phyloP scores from a whole-genome alignment of 345 rosid species.

The Boechera divaricarpa region DNA sequence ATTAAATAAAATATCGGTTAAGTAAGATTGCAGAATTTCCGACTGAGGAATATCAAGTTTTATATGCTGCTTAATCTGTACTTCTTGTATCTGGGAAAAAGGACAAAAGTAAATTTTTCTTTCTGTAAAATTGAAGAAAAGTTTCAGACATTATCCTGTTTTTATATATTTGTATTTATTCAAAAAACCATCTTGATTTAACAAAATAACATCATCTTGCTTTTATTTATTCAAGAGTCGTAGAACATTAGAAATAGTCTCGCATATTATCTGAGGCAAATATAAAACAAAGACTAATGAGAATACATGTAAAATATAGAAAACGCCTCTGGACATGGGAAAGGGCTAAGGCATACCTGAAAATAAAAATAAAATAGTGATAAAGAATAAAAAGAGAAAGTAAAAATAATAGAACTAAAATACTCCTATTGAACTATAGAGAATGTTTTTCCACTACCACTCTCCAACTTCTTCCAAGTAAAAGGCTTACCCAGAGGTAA shows the following conservation, averaged over 20 bases:
- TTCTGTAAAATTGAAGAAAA: neutral
- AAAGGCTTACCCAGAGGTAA: conserved; percentile 79
- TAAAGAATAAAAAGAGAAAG: neutral
- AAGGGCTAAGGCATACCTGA: neutral
- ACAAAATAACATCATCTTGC: neutral
- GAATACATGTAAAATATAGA: neutral
- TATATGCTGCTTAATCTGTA: conserved; percentile 21
- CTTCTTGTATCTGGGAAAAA: conserved; percentile 23
- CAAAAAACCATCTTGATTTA: neutral
- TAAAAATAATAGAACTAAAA: too few relatives aligned
- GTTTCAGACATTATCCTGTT: conserved; percentile 18
- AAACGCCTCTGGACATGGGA: conserved; percentile 5
- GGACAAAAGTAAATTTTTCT: neutral
- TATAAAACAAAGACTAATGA: too few relatives aligned
- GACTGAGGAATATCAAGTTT: conserved; percentile 2
- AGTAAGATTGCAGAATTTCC: conserved; percentile 33
- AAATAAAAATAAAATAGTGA: too few relatives aligned
- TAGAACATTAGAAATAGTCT: neutral
- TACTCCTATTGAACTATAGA: conserved; percentile 34
- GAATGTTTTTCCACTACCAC: conserved; percentile 75
- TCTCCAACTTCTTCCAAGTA: conserved; percentile 94
- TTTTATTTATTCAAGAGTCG: too few relatives aligned
- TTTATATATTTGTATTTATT: neutral
- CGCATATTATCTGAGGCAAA: neutral
- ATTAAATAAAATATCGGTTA: conserved; percentile 7